These are phyloP conservation scores for Darksidea phi DNA, from an alignment of 495 filamentous ascomycete species.

Conservation along the genomic window DNA sequence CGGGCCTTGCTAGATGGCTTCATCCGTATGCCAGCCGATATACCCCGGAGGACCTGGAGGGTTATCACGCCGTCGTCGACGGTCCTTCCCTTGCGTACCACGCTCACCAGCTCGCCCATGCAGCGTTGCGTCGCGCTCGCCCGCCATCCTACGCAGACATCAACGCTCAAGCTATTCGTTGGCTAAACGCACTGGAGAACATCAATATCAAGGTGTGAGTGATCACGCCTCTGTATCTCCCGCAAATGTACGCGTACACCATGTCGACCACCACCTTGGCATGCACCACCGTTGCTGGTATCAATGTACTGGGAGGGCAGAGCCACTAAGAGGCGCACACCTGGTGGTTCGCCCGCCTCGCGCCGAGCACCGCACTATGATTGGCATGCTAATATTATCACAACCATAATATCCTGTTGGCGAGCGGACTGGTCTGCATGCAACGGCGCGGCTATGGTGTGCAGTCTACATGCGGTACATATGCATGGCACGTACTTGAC, in stretches of 20 bases:
- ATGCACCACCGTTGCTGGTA: slow-evolving; percentile 11
- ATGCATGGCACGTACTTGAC: slow-evolving; percentile 19
- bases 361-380: not conserved
- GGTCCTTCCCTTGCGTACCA: slow-evolving; percentile 34
- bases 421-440: slow-evolving; percentile 5
- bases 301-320: not conserved
- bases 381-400: slow-evolving; percentile 9
- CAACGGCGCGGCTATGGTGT: slow-evolving; percentile 8
- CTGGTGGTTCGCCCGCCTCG: not conserved
- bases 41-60: slow-evolving; percentile 7
- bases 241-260: not conserved
- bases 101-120: slow-evolving; percentile 6
- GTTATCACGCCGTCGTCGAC: slow-evolving; percentile 21
- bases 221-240: slow-evolving; percentile 1
- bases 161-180: slow-evolving; percentile 23
- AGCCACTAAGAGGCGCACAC: slow-evolving; percentile 16
- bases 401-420: not conserved
- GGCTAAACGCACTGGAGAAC: slow-evolving; percentile 18
- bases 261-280: slow-evolving; percentile 4
- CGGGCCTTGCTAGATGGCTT: slow-evolving; percentile 12
- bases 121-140: not conserved
- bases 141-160: slow-evolving; percentile 22
- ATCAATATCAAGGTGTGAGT: slow-evolving; percentile 29
- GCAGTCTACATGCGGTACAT: slow-evolving; percentile 16
- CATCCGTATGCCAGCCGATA: slow-evolving; percentile 27